These are phyloP conservation scores for Phoenix dactylifera DNA, from an alignment of 176 grass and related monocot species.

Conservation along the genomic window DNA sequence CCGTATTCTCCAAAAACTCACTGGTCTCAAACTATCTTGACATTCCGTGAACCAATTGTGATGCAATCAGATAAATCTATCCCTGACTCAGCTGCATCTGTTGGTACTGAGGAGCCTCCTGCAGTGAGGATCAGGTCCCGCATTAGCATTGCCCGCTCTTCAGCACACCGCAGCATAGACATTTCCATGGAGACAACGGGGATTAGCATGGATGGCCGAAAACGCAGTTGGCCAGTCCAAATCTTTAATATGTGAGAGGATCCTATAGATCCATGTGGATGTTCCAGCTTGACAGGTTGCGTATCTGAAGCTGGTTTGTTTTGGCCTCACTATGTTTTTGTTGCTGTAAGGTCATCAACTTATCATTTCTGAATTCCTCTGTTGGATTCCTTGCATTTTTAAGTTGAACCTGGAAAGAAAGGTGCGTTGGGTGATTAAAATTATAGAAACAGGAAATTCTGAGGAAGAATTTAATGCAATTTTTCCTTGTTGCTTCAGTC, in stretches of 20 bases:
- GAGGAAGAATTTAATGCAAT: no score
- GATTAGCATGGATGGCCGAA: constrained; percentile 37
- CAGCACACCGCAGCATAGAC: constrained; percentile 62
- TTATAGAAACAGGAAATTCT: no score
- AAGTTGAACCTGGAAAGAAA: no score
- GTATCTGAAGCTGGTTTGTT: neutral
- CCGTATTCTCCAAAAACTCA: constrained; percentile 72
- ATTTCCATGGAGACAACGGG: constrained; percentile 56
- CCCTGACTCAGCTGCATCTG: constrained; percentile 8
- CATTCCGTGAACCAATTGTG: constrained; percentile 63
- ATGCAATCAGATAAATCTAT: constrained; percentile 26
- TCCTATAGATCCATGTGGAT: neutral
- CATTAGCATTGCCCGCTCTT: constrained; percentile 77
- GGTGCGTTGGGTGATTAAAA: no score
- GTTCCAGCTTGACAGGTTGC: neutral
- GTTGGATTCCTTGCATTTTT: no score
- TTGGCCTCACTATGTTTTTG: no score
- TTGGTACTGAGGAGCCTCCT: constrained; percentile 54
- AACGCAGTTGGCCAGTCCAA: constrained; percentile 58
- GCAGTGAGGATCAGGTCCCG: constrained; percentile 36
- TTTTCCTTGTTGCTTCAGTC: no score
- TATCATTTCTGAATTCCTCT: no score
- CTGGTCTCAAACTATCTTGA: constrained; percentile 83
- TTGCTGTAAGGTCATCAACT: no score
- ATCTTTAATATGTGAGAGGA: constrained; percentile 67